Conservation (phyloP, 805 yeast species). For the Allodekkera sacchari region DNA sequence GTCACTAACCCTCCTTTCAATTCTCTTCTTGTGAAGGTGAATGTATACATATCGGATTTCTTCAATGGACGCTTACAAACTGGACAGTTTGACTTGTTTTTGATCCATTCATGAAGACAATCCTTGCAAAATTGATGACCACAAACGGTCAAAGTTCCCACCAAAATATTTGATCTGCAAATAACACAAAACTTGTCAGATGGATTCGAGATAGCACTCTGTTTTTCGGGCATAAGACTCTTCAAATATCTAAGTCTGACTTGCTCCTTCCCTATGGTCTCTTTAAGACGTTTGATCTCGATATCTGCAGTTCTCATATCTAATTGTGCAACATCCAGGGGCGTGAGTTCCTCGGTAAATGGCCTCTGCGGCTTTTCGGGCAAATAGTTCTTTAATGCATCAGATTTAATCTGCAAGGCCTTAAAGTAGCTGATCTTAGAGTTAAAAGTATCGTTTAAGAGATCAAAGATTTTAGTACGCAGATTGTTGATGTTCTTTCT, state of each 20-base stretch:
- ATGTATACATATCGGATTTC: slow-evolving; percentile 52
- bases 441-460: slow-evolving; percentile 62
- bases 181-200: slow-evolving; percentile 63
- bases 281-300: slow-evolving; percentile 9
- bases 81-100: slow-evolving; percentile 57
- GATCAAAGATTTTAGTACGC: slow-evolving; percentile 40
- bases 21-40: slow-evolving; percentile 50
- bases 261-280: slow-evolving; percentile 20
- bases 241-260: slow-evolving; percentile 43
- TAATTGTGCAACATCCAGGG: slow-evolving; percentile 14
- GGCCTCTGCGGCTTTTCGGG: slow-evolving; percentile 14
- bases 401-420: slow-evolving; percentile 80
- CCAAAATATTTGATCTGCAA: slow-evolving; percentile 60
- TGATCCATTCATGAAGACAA: slow-evolving; percentile 69
- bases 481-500: slow-evolving; percentile 31
- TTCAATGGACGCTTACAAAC: slow-evolving; percentile 58
- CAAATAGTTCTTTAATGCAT: slow-evolving; percentile 54
- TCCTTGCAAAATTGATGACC: slow-evolving; percentile 87
- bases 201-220: slow-evolving; percentile 23
- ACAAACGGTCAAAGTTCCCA: slow-evolving; percentile 80
- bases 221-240: slow-evolving; percentile 23
- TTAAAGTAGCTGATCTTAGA: slow-evolving; percentile 74
- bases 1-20: slow-evolving; percentile 39
- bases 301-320: slow-evolving; percentile 11
- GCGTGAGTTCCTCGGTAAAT: slow-evolving; percentile 7